Evolutionary conservation across 208 protist genomes (phyloP), one percentile per base, ranked within the genome.

Genomic region (Trypanosoma cruzi): DNA sequence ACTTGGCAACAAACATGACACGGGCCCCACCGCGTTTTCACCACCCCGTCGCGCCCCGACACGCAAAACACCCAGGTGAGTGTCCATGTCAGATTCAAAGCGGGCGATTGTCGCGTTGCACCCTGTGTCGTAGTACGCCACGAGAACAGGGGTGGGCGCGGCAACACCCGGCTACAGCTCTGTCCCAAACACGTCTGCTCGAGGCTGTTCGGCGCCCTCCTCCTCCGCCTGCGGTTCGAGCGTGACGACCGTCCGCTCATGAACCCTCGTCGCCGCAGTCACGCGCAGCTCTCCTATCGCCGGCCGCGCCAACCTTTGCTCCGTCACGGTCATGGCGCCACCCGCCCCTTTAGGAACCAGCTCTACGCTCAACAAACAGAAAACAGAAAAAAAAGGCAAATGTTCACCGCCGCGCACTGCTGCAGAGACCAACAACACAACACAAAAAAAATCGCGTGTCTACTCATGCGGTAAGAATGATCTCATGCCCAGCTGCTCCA

Each of bases 81-180:
- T 74, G 68, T 93, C 77, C 29, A 93, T 62, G 61, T 89, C 81
- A 22, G 85, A 70, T 48, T 90, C 24, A 18, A 84, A 93, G 59
- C 80, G 80, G 73, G 82, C 71, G 69, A 73, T 82, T 18, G 71
- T 74, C 36, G 77, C 55, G 22, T 71, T 80, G 22, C 71, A 60
- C 52, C 68, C 61, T 6, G 86, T 89, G 26, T 69, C 81, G 50
- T 78, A 86, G 64, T 62, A 78, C 8, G 69, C 63, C 74, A 88
- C 84, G 55, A 86, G 77, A n/a, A 85, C 62, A 28, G 84, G 87
- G 5, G 90, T 76, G 13, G 65, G 77, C 46, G 85, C 69, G 20
- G 82, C 74, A 40, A 83, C 69, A 4, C 82, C 84, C 3, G 80
- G 64, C 5, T 60, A 16, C 22, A 93, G 68, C 62, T 93, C 82